Conservation (phyloP, 176 grass and related monocot species). For the sorghum (Sorghum bicolor) region DNA sequence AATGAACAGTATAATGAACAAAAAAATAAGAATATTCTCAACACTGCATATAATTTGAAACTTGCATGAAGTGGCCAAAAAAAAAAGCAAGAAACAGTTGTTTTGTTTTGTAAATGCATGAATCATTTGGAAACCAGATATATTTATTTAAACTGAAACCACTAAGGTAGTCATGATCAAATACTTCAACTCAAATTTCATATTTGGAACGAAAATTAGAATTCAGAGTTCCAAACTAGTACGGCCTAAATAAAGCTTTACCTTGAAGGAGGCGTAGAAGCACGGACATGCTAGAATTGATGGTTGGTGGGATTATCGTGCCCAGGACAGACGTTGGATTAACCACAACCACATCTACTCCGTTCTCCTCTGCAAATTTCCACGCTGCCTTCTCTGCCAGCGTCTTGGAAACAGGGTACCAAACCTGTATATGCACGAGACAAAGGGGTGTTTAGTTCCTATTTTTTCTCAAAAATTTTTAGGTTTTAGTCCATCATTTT, state of each 20-base stretch:
- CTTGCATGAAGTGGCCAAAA: background rate
- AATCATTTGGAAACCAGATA: no score
- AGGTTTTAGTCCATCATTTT: no score
- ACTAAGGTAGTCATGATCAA: background rate
- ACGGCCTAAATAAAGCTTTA: background rate
- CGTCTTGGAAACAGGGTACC: conserved; percentile 89
- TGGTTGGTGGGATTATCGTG: conserved; percentile 56
- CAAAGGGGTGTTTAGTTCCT: no score
- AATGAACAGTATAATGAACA: background rate
- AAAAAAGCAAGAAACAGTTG: no score
- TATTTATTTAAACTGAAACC: no score
- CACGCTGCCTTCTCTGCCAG: conserved; percentile 88
- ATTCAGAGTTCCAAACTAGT: no score
- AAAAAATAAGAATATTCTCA: background rate
- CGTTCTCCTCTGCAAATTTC: conserved; percentile 82
- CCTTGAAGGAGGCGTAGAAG: conserved; percentile 61
- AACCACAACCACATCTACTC: conserved; percentile 67
- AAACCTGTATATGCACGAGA: conserved; percentile 54
- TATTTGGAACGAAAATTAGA: no score
- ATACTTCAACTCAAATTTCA: no score
- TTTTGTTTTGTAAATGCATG: no score
- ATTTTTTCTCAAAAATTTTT: no score
- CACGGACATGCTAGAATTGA: conserved; percentile 84
- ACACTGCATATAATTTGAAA: background rate
- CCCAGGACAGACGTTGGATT: conserved; percentile 80